Evolutionary conservation across 805 yeast genomes (phyloP).

Genomic region (Ogataea pini): DNA sequence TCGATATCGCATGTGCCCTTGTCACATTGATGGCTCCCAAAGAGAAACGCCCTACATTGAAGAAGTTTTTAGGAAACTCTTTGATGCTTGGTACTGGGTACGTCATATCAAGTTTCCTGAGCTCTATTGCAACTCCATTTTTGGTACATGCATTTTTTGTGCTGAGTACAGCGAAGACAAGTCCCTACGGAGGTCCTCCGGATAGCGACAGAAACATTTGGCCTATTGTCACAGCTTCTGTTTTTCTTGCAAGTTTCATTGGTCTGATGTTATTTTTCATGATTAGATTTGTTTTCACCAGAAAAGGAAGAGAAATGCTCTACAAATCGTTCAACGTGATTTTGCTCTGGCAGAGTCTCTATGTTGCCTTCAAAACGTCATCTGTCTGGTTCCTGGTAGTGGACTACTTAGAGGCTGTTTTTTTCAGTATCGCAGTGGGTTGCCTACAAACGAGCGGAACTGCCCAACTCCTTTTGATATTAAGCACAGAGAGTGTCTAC

Average conservation of each 20-base stretch:
- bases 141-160: conserved; percentile 39
- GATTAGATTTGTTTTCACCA: conserved; percentile 32
- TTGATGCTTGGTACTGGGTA: conserved; percentile 37
- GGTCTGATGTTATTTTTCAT: conserved; percentile 37
- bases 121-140: conserved; percentile 44
- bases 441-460: conserved; percentile 44
- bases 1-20: conserved; percentile 7
- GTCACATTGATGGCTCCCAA: conserved; percentile 13
- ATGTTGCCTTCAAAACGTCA: conserved; percentile 45
- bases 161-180: conserved; percentile 13
- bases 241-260: conserved; percentile 38
- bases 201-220: conserved; percentile 15
- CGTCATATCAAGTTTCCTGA: conserved; percentile 34
- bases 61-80: conserved; percentile 25
- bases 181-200: conserved; percentile 25
- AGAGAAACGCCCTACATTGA: conserved; percentile 10
- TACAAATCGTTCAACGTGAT: conserved; percentile 51
- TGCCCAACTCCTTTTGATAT: conserved; percentile 44
- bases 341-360: conserved; percentile 47
- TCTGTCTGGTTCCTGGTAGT: conserved; percentile 40
- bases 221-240: conserved; percentile 36
- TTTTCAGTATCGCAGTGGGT: conserved; percentile 46
- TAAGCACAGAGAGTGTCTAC: conserved; percentile 38
- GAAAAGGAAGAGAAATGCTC: conserved; percentile 30
- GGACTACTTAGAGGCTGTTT: conserved; percentile 37